phyloP scores from a whole-genome alignment of 345 rosid species.

The Eucalyptus regnans region DNA sequence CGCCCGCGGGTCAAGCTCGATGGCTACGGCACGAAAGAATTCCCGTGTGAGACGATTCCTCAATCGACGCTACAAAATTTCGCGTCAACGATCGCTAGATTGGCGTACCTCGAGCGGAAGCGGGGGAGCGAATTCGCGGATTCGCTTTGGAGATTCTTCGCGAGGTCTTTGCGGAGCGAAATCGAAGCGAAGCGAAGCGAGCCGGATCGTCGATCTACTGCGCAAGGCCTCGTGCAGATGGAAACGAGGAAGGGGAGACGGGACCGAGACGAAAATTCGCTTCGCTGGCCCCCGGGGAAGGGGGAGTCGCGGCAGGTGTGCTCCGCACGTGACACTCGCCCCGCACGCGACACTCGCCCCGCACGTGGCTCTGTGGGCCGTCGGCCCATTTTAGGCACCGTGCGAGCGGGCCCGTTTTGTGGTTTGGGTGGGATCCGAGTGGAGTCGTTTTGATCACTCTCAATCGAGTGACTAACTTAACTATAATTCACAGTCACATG shows the following conservation, averaged over 20 bases:
- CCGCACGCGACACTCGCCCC: neutral
- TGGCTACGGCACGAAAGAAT: neutral
- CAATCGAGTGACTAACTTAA: neutral
- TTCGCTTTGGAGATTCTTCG: neutral
- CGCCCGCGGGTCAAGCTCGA: neutral
- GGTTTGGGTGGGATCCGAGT: neutral
- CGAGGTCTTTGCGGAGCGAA: neutral
- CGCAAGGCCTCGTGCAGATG: neutral
- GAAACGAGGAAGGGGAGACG: neutral
- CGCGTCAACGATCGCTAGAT: neutral
- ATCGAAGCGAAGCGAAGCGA: neutral
- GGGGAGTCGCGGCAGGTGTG: neutral
- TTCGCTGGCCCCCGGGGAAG: neutral
- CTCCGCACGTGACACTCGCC: neutral
- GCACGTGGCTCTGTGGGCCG: neutral
- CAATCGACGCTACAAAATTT: neutral
- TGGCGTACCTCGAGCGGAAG: neutral
- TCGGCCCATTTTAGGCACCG: neutral
- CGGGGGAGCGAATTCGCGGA: neutral
- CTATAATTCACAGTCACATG: neutral
- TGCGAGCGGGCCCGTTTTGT: neutral
- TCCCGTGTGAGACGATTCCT: neutral
- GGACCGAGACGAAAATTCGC: neutral
- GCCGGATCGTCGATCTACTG: neutral
- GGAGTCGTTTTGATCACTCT: neutral